A percentile compares a stretch with the other conserved stretches of the same genome.
Conservation (phyloP, 2,329 filamentous ascomycete species). For the Paracorniculantispora psalliotae region DNA sequence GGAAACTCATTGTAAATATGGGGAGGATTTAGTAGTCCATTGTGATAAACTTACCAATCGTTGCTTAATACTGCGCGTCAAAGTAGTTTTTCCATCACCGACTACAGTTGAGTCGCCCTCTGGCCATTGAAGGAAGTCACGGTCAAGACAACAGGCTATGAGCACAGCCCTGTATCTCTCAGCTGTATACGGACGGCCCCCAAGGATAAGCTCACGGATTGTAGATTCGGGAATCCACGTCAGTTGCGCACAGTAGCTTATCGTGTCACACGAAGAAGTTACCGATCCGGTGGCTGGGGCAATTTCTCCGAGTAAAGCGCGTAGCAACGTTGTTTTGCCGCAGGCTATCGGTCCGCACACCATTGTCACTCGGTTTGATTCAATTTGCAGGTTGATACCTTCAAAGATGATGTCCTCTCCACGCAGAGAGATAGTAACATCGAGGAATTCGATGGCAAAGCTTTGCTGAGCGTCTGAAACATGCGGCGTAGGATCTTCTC, state of each 20-base stretch:
- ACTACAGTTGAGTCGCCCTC: not conserved
- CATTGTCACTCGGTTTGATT: not conserved
- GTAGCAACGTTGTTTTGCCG: not conserved
- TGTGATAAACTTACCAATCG: too few species aligned
- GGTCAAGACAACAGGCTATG: not conserved
- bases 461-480: too few species aligned
- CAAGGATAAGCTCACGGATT: not conserved
- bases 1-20: not conserved
- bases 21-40: too few species aligned
- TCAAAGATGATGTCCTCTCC: not conserved
- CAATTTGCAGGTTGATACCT: not conserved
- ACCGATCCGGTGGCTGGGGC: not conserved
- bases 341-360: not conserved
- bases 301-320: not conserved
- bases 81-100: not conserved
- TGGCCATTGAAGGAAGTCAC: not conserved
- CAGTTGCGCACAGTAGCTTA: not conserved
- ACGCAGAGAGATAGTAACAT: too few species aligned
- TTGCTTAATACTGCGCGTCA: not conserved
- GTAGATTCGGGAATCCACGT: not conserved
- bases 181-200: not conserved
- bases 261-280: not conserved
- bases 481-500: too few species aligned
- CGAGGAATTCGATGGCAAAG: too few species aligned
- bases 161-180: not conserved